A percentile compares a stretch with the other conserved stretches of the same genome.
Conservation (phyloP, 2,329 filamentous ascomycete species). For the Aspergillus intermedius region DNA sequence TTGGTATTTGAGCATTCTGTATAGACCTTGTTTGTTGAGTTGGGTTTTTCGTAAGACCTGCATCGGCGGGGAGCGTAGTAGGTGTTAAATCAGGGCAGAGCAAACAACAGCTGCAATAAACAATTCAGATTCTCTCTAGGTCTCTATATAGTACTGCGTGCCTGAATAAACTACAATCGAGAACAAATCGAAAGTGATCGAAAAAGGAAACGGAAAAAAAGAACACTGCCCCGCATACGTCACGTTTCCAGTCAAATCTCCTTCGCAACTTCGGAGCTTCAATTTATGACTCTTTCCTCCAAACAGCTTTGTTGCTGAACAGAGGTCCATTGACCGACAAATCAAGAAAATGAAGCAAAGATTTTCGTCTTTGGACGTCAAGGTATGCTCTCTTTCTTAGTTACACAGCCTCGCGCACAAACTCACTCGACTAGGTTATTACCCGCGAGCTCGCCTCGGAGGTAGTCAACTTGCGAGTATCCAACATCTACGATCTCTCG, state of each 20-base stretch:
- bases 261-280: slow-evolving; percentile 5
- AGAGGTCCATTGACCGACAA: slow-evolving; percentile 7
- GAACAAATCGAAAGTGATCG: not conserved
- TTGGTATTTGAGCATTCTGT: no score
- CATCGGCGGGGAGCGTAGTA: no score
- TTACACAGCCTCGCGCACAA: not conserved
- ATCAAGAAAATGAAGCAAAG: slow-evolving; percentile 49
- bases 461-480: slow-evolving; percentile 71
- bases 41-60: no score
- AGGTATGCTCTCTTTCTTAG: slow-evolving; percentile 32
- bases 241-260: slow-evolving; percentile 15
- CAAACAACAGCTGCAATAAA: no score
- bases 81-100: no score
- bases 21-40: no score
- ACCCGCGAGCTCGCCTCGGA: slow-evolving; percentile 79
- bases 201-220: not conserved
- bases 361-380: slow-evolving; percentile 53
- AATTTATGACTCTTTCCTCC: slow-evolving; percentile 14
- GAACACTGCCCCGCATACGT: slow-evolving; percentile 36
- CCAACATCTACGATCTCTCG: slow-evolving; percentile 94
- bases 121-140: no score
- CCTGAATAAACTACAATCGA: no score
- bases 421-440: slow-evolving; percentile 61
- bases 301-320: not conserved
- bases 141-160: no score